Evolutionary conservation across 2,329 filamentous ascomycete genomes (phyloP).

Genomic region (Ascochyta viciae-villosae): DNA sequence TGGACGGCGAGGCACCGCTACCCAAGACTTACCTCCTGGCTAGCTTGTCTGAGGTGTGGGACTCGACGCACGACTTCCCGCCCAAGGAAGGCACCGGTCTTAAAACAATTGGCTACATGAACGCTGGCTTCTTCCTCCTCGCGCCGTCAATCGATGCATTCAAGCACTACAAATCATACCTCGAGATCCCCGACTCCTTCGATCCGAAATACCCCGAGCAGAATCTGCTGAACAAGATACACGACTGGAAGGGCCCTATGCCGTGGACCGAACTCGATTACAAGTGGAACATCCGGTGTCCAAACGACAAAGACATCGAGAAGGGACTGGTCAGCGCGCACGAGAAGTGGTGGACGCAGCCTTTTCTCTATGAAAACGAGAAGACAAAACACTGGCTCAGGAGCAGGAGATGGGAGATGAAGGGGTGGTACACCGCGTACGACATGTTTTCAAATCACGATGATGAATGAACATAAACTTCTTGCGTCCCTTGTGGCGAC

Average conservation of each 20-base stretch:
- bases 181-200: constrained; percentile 41
- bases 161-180: constrained; percentile 41
- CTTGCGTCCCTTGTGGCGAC: background rate
- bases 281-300: constrained; percentile 46
- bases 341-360: constrained; percentile 51
- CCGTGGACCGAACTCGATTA: constrained; percentile 49
- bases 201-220: constrained; percentile 46
- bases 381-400: constrained; percentile 43
- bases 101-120: constrained; percentile 42
- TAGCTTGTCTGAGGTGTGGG: constrained; percentile 41
- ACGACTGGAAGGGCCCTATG: constrained; percentile 48
- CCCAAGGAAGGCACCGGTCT: constrained; percentile 39
- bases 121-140: constrained; percentile 50
- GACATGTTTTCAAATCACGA: constrained; percentile 3
- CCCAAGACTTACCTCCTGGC: constrained; percentile 46
- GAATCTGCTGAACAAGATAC: constrained; percentile 48
- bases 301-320: no score
- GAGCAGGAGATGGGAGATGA: constrained; percentile 49
- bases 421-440: constrained; percentile 46
- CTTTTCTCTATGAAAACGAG: constrained; percentile 30
- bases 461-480: background rate
- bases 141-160: constrained; percentile 38
- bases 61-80: constrained; percentile 44
- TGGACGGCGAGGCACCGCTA: constrained; percentile 33
- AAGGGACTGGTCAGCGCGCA: constrained; percentile 37